A percentile compares a stretch with the other conserved stretches of the same genome.
Conservation (phyloP, 2,329 filamentous ascomycete species). For the Pseudocercospora musae region DNA sequence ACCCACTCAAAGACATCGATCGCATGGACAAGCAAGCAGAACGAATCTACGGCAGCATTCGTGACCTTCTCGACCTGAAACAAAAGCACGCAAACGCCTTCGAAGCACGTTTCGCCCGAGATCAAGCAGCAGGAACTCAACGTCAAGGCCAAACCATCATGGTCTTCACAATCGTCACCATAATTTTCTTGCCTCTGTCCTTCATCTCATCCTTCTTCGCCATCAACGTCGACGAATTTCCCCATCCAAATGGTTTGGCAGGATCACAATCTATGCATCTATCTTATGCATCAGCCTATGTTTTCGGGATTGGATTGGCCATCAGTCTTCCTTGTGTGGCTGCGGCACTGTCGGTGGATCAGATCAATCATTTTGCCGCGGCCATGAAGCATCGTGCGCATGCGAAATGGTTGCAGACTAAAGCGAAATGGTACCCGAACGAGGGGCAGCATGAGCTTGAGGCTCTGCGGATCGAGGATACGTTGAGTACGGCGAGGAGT, state of each 20-base stretch:
- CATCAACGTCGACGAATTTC: constrained; percentile 53
- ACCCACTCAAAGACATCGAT: constrained; percentile 49
- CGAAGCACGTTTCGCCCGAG: constrained; percentile 59
- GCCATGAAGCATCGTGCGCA: constrained; percentile 2
- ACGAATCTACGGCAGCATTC: constrained; percentile 58
- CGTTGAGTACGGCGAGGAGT: constrained; percentile 17
- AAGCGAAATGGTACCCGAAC: not conserved
- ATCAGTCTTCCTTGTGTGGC: constrained; percentile 45
- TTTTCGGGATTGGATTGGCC: constrained; percentile 55
- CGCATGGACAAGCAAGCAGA: constrained; percentile 63
- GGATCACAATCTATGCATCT: constrained; percentile 28
- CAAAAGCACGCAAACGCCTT: constrained; percentile 68
- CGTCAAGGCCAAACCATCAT: constrained; percentile 56
- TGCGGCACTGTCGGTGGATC: constrained; percentile 21
- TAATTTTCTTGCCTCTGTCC: constrained; percentile 54
- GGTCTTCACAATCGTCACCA: constrained; percentile 59
- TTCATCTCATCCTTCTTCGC: constrained; percentile 57
- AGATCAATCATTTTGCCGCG: constrained; percentile 13
- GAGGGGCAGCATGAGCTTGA: constrained; percentile 4
- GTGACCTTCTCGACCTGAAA: constrained; percentile 63
- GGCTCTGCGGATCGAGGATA: constrained; percentile 12
- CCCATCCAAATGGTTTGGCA: constrained; percentile 27
- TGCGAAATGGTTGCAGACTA: constrained; percentile 2
- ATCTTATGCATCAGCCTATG: constrained; percentile 53
- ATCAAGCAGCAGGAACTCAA: constrained; percentile 60